Evolutionary conservation across 768 basidiomycete genomes (phyloP), one percentile per base, ranked within the genome.

Genomic region (Tricholoma terreum): DNA sequence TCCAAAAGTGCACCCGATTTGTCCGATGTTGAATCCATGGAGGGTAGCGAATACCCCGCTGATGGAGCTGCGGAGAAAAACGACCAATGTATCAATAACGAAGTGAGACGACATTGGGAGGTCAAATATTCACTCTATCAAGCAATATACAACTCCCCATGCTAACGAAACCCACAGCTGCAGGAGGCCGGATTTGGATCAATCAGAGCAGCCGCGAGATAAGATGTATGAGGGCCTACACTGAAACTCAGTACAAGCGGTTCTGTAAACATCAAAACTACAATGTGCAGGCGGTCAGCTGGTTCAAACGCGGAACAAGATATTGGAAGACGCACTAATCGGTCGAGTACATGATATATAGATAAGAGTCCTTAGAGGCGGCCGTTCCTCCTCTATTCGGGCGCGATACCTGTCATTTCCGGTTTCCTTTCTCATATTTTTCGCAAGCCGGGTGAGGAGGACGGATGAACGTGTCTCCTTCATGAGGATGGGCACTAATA

Each of bases 71-170:
- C n/a, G n/a, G n/a, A n/a, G n/a, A n/a, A n/a, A n/a, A n/a, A n/a
- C n/a, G n/a, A n/a, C n/a, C n/a, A n/a, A n/a, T n/a, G n/a, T n/a
- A n/a, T n/a, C n/a, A n/a, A n/a, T n/a, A n/a, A n/a, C n/a, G n/a
- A n/a, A n/a, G n/a, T n/a, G 48, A 49, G 15, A 27, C 8, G 7
- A 24, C n/a, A 6, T 27, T 27, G 24, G 24, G 30, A 15, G 12
- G 15, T 21, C 10, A 38, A 17, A 33, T 35, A 33, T 54, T 61
- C 43, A 14, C 21, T 48, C 30, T 7, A 64, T 35, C 72, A n/a
- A n/a, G 54, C 83, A 84, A 64, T 82, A 93, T 17, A 86, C 67
- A 6, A 90, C 80, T 0, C 90, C 90, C 90, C 90, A 93, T 0
- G 81, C 79, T 57, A 92, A 84, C 52, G 84, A 84, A 31, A 85